phyloP scores from a whole-genome alignment of 2,329 filamentous ascomycete genomes.

The Bipolaris bicolor region DNA sequence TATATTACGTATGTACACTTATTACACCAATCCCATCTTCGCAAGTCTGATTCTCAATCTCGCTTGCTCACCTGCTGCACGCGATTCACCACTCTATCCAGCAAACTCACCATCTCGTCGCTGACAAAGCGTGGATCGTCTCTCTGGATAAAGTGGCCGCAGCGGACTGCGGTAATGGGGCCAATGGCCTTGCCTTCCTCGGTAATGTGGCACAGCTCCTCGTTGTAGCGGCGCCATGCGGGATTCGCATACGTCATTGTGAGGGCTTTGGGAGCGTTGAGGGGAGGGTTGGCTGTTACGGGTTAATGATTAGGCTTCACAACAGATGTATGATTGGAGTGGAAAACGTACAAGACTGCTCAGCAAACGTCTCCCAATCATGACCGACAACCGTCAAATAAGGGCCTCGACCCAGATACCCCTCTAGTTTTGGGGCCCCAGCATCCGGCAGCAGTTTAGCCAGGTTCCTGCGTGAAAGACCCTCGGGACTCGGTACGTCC shows the following conservation, averaged over 20 bases:
- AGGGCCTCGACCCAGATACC: slow-evolving; percentile 46
- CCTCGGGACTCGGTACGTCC: slow-evolving; percentile 57
- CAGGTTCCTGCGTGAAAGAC: slow-evolving; percentile 57
- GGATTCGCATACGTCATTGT: slow-evolving; percentile 61
- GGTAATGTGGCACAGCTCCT: slow-evolving; percentile 57
- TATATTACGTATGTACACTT: background rate
- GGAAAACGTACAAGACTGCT: slow-evolving; percentile 49
- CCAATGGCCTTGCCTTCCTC: slow-evolving; percentile 50
- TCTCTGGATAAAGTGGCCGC: slow-evolving; percentile 63
- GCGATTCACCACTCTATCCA: slow-evolving; percentile 46
- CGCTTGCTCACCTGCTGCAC: slow-evolving; percentile 43
- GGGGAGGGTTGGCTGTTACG: slow-evolving; percentile 26
- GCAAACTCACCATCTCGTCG: slow-evolving; percentile 39
- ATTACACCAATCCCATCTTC: background rate
- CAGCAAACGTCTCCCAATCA: slow-evolving; percentile 60
- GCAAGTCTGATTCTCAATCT: slow-evolving; percentile 8
- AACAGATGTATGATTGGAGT: background rate
- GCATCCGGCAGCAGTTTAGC: slow-evolving; percentile 53
- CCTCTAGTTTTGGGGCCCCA: slow-evolving; percentile 51
- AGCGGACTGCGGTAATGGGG: slow-evolving; percentile 55
- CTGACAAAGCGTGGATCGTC: slow-evolving; percentile 56
- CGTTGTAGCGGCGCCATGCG: slow-evolving; percentile 61
- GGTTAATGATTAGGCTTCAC: slow-evolving; percentile 8
- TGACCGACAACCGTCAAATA: slow-evolving; percentile 61
- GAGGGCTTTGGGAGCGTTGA: slow-evolving; percentile 46